Evolutionary conservation across 2,329 filamentous ascomycete genomes (phyloP), one percentile per base, ranked within the genome.

Genomic region (Penicillium frequentans): DNA sequence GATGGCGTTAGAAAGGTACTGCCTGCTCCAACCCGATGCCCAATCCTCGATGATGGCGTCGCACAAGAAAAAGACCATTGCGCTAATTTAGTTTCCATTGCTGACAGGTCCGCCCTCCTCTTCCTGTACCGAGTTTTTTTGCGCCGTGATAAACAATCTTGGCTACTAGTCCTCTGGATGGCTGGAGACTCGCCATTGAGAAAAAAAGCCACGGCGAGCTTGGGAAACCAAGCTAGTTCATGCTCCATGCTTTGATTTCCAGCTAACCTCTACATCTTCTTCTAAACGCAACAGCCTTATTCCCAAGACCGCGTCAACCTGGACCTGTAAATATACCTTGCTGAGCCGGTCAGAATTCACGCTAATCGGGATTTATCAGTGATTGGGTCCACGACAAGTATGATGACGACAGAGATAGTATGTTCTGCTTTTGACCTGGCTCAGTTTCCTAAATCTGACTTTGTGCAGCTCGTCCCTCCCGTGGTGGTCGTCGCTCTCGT

Each of bases 371-470:
- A 31, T 52, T 52, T 24, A 52, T n/a, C 67, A 91, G 91, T 71
- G 92, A 96, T 81, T 97, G 93, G 93, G 91, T 96, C 66, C 93
- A 97, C 74, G 91, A 96, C 78, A 90, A 87, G 72, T 96, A 86
- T 73, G 90, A 95, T 74, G 90, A 91, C 69, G 84, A 88, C 73
- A 82, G 87, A 77, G 78, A 79, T 57, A 68, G 78, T 79, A 62
- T 59, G 75, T 73, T 64, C 39, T 27, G 19, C 26, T 61, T 33
- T 53, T 39, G 13, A 14, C 13, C 47, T 14, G 5, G 8, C 16
- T 27, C 16, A 2, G 2, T 3, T n/a, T 42, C 33, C 14, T 29
- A 14, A 47, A 51, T 64, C 65, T 70, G 65, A 63, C 58, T 55
- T 53, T 50, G 61, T 60, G 57, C 59, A 76, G 75, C 71, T 57